Percentiles rank a stretch among this genome's conserved stretches.
Evolutionary conservation across 192 early-diverging fungal species (phyloP).

Genomic region (Gonapodya sp.): DNA sequence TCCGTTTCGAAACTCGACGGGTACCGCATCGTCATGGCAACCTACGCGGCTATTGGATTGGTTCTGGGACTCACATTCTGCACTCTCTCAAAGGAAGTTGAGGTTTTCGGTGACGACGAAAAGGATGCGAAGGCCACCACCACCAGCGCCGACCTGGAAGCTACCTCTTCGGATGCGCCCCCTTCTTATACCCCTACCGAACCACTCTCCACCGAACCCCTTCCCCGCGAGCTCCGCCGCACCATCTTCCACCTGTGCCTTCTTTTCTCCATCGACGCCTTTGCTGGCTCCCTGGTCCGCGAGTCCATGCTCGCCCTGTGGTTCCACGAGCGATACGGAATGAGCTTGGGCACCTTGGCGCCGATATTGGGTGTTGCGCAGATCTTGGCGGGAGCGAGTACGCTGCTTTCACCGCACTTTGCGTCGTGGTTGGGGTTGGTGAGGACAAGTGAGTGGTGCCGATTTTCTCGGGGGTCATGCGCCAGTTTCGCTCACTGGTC

Average conservation of each 20-base stretch:
- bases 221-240: constrained; percentile 8
- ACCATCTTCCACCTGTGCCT: constrained; percentile 11
- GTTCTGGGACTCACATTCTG: constrained; percentile 13
- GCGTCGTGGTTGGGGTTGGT: constrained; percentile 14
- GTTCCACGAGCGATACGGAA: constrained; percentile 14
- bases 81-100: background rate
- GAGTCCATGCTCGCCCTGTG: constrained; percentile 20
- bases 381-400: constrained; percentile 15
- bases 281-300: constrained; percentile 13
- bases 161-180: background rate
- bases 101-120: background rate
- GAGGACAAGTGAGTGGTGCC: constrained; percentile 12
- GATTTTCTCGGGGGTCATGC: background rate
- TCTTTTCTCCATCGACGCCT: constrained; percentile 16
- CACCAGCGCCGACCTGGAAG: background rate
- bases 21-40: constrained; percentile 15
- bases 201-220: background rate
- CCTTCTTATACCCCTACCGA: background rate
- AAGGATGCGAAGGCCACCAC: background rate
- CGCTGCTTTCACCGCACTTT: constrained; percentile 12
- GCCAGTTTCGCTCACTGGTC: background rate
- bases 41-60: constrained; percentile 15
- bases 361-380: constrained; percentile 18
- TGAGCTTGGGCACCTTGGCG: constrained; percentile 17
- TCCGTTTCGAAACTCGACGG: background rate